A percentile compares a stretch with the other conserved stretches of the same genome.
Conservation (phyloP, 495 filamentous ascomycete genomes). For the Cercophora scortea region DNA sequence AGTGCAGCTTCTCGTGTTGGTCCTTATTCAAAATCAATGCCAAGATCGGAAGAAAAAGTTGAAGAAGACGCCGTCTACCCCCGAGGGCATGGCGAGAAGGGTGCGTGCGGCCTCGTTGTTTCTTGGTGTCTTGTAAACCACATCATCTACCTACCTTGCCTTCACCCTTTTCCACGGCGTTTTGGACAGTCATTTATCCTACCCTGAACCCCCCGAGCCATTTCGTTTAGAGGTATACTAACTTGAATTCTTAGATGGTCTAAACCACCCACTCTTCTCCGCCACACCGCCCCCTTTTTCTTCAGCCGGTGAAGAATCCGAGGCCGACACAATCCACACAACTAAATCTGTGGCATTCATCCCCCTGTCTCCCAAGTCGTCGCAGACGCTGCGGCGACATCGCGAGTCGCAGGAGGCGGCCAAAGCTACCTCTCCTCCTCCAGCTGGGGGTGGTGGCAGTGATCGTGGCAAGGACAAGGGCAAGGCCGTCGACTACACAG, state of each 20-base stretch:
- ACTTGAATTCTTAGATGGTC: constrained; percentile 24
- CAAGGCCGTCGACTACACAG: neutral
- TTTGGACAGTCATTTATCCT: too few relatives aligned
- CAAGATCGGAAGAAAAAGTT: constrained; percentile 12
- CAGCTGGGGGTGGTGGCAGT: constrained; percentile 4
- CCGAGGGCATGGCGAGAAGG: constrained; percentile 14
- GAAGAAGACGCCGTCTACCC: constrained; percentile 2
- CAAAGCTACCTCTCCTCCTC: neutral
- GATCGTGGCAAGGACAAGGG: neutral
- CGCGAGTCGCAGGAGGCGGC: constrained; percentile 14
- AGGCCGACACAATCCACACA: constrained; percentile 6
- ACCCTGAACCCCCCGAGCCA: too few relatives aligned
- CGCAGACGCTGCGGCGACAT: constrained; percentile 29
- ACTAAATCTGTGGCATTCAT: constrained; percentile 35
- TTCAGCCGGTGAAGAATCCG: neutral
- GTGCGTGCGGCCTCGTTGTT: constrained; percentile 19
- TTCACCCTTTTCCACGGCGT: neutral
- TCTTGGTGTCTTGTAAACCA: too few relatives aligned
- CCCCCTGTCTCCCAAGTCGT: constrained; percentile 35
- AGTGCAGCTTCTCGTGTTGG: constrained; percentile 28
- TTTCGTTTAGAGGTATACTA: too few relatives aligned
- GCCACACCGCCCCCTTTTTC: neutral
- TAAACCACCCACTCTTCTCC: constrained; percentile 13
- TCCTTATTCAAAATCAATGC: constrained; percentile 17
- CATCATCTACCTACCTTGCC: neutral